These are phyloP conservation scores for Cladosporium sp. DNA, from an alignment of 2,329 filamentous ascomycete genomes.

Conservation along the genomic window DNA sequence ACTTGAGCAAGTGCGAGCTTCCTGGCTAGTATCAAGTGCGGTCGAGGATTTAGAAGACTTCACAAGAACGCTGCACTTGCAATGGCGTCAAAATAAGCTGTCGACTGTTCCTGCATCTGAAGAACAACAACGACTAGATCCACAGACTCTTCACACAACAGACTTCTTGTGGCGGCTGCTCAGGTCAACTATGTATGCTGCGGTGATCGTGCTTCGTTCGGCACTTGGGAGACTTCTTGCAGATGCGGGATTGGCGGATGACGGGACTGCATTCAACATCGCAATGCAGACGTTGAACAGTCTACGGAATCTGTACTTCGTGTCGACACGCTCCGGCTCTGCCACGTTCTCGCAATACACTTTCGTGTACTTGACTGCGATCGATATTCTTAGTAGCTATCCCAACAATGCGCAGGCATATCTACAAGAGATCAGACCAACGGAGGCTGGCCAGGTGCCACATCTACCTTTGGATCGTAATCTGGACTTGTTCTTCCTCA, in stretches of 20 bases:
- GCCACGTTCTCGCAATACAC: slow-evolving; percentile 76
- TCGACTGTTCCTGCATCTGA: slow-evolving; percentile 67
- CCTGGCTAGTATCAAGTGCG: slow-evolving; percentile 47
- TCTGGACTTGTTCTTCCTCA: slow-evolving; percentile 84
- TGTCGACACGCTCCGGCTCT: slow-evolving; percentile 69
- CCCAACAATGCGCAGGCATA: slow-evolving; percentile 63
- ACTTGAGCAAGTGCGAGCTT: slow-evolving; percentile 53
- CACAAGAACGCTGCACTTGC: slow-evolving; percentile 59
- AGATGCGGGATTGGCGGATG: slow-evolving; percentile 51
- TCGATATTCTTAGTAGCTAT: slow-evolving; percentile 76
- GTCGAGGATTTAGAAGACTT: slow-evolving; percentile 66
- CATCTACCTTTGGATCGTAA: slow-evolving; percentile 64
- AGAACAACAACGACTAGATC: slow-evolving; percentile 59
- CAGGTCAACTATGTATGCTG: slow-evolving; percentile 69
- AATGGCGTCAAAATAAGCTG: slow-evolving; percentile 72
- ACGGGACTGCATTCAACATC: slow-evolving; percentile 59
- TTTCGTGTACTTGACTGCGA: slow-evolving; percentile 76
- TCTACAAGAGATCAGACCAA: slow-evolving; percentile 58
- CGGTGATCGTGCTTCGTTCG: slow-evolving; percentile 70
- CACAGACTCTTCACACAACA: slow-evolving; percentile 62
- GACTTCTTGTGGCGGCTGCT: slow-evolving; percentile 71
- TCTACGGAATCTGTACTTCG: slow-evolving; percentile 75
- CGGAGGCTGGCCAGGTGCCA: slow-evolving; percentile 54
- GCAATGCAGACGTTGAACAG: slow-evolving; percentile 69
- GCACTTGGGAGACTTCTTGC: slow-evolving; percentile 63